A percentile compares a stretch with the other conserved stretches of the same genome.
Evolutionary conservation across 2,329 filamentous ascomycete genomes (phyloP).

Genomic region (Phaeophleospora eucalypticola): DNA sequence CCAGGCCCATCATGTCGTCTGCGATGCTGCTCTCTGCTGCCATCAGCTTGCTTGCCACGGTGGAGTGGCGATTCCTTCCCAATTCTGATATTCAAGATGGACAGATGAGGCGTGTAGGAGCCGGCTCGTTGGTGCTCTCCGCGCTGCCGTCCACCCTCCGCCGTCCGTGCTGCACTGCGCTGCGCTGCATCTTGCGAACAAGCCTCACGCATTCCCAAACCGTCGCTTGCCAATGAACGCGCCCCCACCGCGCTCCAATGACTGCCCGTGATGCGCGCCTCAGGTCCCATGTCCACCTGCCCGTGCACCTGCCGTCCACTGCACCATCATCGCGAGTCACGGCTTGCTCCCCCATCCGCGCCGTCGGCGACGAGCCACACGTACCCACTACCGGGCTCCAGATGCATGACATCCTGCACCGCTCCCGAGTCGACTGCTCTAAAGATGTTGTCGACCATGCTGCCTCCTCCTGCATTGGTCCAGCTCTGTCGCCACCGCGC

Average conservation of each 20-base stretch:
- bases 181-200: conserved; percentile 9
- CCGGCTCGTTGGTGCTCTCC: too few relatives aligned
- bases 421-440: conserved; percentile 11
- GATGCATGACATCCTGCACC: conserved; percentile 18
- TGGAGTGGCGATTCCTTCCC: conserved; percentile 17
- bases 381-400: conserved; percentile 15
- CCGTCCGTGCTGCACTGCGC: too few relatives aligned
- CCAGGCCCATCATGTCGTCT: too few relatives aligned
- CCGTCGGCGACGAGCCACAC: conserved; percentile 23
- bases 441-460: conserved; percentile 22
- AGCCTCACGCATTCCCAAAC: conserved; percentile 15
- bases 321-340: too few relatives aligned
- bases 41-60: conserved; percentile 18
- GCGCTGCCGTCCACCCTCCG: too few relatives aligned
- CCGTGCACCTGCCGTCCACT: conserved; percentile 13
- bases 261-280: conserved; percentile 13
- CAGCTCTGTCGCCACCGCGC: conserved; percentile 26
- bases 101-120: conserved; percentile 19
- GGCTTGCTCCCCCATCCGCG: too few relatives aligned
- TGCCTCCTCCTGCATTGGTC: conserved; percentile 27
- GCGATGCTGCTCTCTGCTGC: too few relatives aligned
- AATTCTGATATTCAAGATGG: conserved; percentile 10
- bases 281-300: conserved; percentile 22
- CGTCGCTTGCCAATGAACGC: conserved; percentile 9
- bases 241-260: conserved; percentile 11